Conservation (phyloP, 208 protist genomes). For the Angomonas ambiguus region DNA sequence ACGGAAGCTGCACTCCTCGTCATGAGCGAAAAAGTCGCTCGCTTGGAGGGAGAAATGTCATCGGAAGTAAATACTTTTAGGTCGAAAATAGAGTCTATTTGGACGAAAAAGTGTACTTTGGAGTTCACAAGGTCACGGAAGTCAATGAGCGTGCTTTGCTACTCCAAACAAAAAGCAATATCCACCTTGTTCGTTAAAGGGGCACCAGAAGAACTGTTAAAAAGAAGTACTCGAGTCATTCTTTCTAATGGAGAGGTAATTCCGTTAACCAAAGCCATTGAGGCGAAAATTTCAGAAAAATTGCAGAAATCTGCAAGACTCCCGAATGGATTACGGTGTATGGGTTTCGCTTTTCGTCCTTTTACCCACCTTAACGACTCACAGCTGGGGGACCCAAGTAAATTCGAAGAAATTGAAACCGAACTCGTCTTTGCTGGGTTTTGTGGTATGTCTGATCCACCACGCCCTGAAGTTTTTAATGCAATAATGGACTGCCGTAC, state of each 20-base stretch:
- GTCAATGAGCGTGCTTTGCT: slow-evolving; percentile 92
- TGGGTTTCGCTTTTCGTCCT: slow-evolving; percentile 76
- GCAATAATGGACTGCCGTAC: slow-evolving; percentile 89
- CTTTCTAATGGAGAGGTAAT: slow-evolving; percentile 42
- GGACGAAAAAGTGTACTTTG: slow-evolving; percentile 74
- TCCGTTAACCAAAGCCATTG: slow-evolving; percentile 24
- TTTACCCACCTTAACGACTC: slow-evolving; percentile 24
- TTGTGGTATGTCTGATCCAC: slow-evolving; percentile 94
- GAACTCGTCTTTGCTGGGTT: slow-evolving; percentile 88
- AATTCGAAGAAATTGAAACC: slow-evolving; percentile 74
- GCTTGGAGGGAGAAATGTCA: neutral
- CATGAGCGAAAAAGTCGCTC: slow-evolving; percentile 89
- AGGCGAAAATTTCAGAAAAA: slow-evolving; percentile 25
- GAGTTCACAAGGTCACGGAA: slow-evolving; percentile 95
- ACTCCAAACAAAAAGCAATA: slow-evolving; percentile 15
- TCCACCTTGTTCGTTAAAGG: slow-evolving; percentile 92
- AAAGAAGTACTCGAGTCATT: slow-evolving; percentile 70
- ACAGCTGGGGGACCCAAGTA: slow-evolving; percentile 44
- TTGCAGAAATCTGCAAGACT: slow-evolving; percentile 51
- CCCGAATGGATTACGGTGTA: slow-evolving; percentile 66
- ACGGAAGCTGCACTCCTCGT: slow-evolving; percentile 91
- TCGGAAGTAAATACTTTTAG: slow-evolving; percentile 25
- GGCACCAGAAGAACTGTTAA: slow-evolving; percentile 91
- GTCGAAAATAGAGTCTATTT: slow-evolving; percentile 19
- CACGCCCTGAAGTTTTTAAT: slow-evolving; percentile 81